Percentiles rank a stretch among this genome's conserved stretches.
Conservation (phyloP, 805 yeast genomes). For the Ogataea neopini region DNA sequence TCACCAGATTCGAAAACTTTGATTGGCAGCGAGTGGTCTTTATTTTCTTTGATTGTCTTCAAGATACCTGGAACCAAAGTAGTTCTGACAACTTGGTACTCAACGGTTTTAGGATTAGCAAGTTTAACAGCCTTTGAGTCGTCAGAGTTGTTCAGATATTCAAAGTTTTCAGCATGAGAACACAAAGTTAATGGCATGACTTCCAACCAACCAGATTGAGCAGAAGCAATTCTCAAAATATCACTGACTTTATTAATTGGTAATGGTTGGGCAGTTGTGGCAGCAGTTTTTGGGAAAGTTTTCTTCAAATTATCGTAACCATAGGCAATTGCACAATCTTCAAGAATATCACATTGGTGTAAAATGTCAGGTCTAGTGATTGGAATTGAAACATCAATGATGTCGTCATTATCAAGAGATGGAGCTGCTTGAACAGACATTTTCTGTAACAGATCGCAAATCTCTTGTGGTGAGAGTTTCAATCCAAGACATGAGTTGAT, state of each 20-base stretch:
- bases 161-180: slow-evolving; percentile 96
- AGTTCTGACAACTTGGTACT: slow-evolving; percentile 97
- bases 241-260: slow-evolving; percentile 91
- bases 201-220: slow-evolving; percentile 95
- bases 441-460: slow-evolving; percentile 65
- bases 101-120: slow-evolving; percentile 95
- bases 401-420: slow-evolving; percentile 45
- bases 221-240: slow-evolving; percentile 84
- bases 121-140: slow-evolving; percentile 79
- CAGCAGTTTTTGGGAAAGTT: slow-evolving; percentile 73
- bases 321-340: slow-evolving; percentile 95
- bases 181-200: slow-evolving; percentile 94
- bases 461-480: slow-evolving; percentile 64
- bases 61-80: slow-evolving; percentile 90
- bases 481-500: slow-evolving; percentile 94
- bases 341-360: slow-evolving; percentile 98
- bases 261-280: slow-evolving; percentile 83
- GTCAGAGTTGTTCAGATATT: slow-evolving; percentile 72
- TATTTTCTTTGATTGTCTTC: slow-evolving; percentile 93
- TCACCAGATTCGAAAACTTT: slow-evolving; percentile 95
- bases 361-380: slow-evolving; percentile 93
- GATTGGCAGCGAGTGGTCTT: slow-evolving; percentile 93
- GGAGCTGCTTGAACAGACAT: slow-evolving; percentile 77
- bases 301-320: slow-evolving; percentile 88
- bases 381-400: slow-evolving; percentile 74